phyloP scores from a whole-genome alignment of 345 rosid genomes.

The Acer yangbiense region DNA sequence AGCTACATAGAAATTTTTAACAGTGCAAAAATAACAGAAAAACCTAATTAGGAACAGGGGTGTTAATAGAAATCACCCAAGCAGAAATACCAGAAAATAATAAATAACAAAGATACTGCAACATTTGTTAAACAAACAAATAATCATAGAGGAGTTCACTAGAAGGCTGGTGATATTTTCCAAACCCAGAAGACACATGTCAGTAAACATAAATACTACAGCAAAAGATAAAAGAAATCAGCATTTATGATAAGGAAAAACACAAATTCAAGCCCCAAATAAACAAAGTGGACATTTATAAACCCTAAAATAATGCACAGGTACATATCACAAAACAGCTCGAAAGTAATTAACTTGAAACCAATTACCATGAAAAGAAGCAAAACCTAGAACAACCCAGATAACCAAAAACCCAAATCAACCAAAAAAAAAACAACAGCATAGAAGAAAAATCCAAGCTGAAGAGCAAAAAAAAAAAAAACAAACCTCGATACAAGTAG shows the following conservation, averaged over 20 bases:
- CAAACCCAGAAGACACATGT: neutral
- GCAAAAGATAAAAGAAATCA: neutral
- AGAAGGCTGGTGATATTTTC: neutral
- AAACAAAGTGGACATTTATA: constrained; percentile 12
- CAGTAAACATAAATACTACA: constrained; percentile 1
- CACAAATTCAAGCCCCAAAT: neutral
- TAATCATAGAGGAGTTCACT: neutral
- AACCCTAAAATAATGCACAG: constrained; percentile 46
- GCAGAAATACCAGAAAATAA: neutral
- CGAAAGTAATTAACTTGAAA: constrained; percentile 29
- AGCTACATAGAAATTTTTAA: constrained; percentile 2
- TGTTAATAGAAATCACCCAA: too few relatives aligned
- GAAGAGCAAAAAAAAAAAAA: neutral
- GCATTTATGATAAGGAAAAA: neutral
- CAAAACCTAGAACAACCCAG: constrained; percentile 29
- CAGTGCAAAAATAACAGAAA: constrained; percentile 13
- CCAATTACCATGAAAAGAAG: constrained; percentile 17
- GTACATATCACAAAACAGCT: constrained; percentile 13
- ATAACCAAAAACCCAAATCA: constrained; percentile 37
- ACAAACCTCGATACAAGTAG: neutral
- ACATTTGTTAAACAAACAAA: constrained; percentile 11
- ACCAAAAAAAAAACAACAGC: constrained; percentile 6
- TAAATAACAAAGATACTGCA: neutral
- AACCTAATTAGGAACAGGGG: neutral
- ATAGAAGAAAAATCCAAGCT: neutral